Evolutionary conservation across 306 rosid genomes (phyloP), one percentile per base, ranked within the genome.

Genomic region (Psophocarpus tetragonolobus): DNA sequence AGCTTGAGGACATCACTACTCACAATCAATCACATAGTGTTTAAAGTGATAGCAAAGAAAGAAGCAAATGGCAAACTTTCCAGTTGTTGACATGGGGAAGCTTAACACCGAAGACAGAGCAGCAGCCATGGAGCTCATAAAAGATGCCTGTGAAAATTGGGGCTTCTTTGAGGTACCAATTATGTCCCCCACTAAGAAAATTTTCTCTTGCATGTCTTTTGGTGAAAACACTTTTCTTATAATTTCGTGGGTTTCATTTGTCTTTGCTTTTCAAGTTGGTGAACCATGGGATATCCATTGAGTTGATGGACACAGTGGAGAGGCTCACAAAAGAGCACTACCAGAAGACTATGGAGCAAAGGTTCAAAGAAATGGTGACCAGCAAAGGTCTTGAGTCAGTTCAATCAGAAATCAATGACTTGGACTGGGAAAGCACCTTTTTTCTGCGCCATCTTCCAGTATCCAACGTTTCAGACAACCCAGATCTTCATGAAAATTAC

Each of bases 371-470:
- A 71, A 96, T 86, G 97, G 94, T 92, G 36, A 83, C 85, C 0
- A 85, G 26, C 83, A 92, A 86, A 81, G 97, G 96, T 20, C 84
- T 96, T 0, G 93, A 90, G 8, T 76, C 85, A 23, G 81, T 84
- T 24, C 87, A 88, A 26, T 75, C 92, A 10, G 97, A 92, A 66
- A 84, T 90, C 67, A 24, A 76, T 36, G 97, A 96, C 74, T 20
- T 83, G 51, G 99, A 96, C 81, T 96, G 99, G 99, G 99, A 96
- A 84, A 91, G 94, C 90, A 91, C 97, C 36, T 92, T 96, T 89
- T 96, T 77, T 33, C 13, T 96, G 62, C 97, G 97, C 88, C 97
- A 96, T 73, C 99, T 85, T 77, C 99, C 99, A 2, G 1, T 1
- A 51, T 91, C 99, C 12, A 92, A 86, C 88, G 80, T 91, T 6